Evolutionary conservation across 192 early-diverging fungal genomes (phyloP), one percentile per base, ranked within the genome.

Genomic region (Spinellus fusiger): DNA sequence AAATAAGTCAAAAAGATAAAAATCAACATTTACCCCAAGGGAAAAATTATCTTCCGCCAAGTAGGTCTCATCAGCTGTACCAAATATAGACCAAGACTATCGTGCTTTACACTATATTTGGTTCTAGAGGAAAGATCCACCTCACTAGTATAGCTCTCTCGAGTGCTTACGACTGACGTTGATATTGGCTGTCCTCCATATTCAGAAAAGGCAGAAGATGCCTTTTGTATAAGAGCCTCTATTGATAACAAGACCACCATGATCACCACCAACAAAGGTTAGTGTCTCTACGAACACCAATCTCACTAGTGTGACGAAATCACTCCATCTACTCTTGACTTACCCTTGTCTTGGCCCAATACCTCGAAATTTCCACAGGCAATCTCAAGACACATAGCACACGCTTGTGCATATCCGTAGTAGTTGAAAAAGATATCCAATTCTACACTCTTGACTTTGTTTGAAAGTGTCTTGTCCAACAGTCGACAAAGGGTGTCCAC

Each of bases 351-450:
- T 9, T 1, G 15, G 10, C 3, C 18, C 5, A 34, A 12, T 3
- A 25, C 16, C 18, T 9, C 62, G 20, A 32, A 64, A 23, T 0
- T 22, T 12, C 16, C 53, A 56, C 54, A 55, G 49, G 88, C 71
- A 53, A 95, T 81, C 1, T 84, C 82, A 4, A 93, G 75, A 65
- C 88, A 90, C 92, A 97, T 93, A 32, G 92, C 89, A 59, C 91
- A 94, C 15, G 86, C 74, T 68, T 94, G 86, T 31, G 77, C 75
- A 9, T 73, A 62, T 0, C 85, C 84, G 59, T 83, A 94, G 5
- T 66, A 74, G 35, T 66, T 61, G 20, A 85, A 69, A 65, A 87
- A 64, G 58, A 60, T 9, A 27, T 27, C 16, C 25, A 59, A 35
- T 33, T 65, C 56, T 6, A 28, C 49, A 7, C 62, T 32, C 9